Evolutionary conservation across 2,329 filamentous ascomycete genomes (phyloP).

Genomic region (Colletotrichum falcatum): DNA sequence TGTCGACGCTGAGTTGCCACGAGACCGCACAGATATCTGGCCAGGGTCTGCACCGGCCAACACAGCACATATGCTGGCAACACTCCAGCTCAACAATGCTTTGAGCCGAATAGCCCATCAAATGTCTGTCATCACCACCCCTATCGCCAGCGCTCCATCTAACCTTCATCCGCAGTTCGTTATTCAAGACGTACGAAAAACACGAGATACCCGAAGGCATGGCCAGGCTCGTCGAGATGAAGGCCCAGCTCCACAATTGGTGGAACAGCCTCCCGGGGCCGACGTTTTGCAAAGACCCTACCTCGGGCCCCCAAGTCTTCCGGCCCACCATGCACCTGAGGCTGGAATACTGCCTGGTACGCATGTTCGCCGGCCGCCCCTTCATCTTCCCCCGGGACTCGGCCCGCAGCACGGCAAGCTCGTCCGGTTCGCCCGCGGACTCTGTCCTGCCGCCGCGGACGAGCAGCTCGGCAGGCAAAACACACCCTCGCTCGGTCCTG

Average conservation of each 20-base stretch:
- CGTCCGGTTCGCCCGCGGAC: constrained; percentile 47
- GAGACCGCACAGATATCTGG: constrained; percentile 58
- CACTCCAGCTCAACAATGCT: constrained; percentile 52
- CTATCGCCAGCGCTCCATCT: background rate
- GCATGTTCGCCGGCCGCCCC: constrained; percentile 65
- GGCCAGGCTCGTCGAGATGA: constrained; percentile 51
- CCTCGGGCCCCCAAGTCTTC: constrained; percentile 54
- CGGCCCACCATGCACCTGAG: constrained; percentile 63
- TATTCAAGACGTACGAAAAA: constrained; percentile 50
- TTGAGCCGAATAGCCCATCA: constrained; percentile 54
- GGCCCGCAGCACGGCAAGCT: constrained; percentile 47
- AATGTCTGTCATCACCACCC: constrained; percentile 46
- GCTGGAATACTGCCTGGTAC: constrained; percentile 64
- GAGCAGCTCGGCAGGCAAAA: constrained; percentile 39
- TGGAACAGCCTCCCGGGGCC: constrained; percentile 52
- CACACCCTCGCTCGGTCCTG: constrained; percentile 53
- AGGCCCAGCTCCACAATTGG: constrained; percentile 53
- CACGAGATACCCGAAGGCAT: constrained; percentile 50
- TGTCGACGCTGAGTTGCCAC: constrained; percentile 65
- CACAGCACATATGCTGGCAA: constrained; percentile 60
- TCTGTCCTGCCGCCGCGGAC: constrained; percentile 44
- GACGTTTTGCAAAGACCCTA: constrained; percentile 53
- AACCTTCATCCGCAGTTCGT: constrained; percentile 45
- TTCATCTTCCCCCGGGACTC: constrained; percentile 59
- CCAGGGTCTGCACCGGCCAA: constrained; percentile 55